Base-by-base conservation (phyloP, 139 green algal genomes). In the Picochlorum sp. region DNA sequence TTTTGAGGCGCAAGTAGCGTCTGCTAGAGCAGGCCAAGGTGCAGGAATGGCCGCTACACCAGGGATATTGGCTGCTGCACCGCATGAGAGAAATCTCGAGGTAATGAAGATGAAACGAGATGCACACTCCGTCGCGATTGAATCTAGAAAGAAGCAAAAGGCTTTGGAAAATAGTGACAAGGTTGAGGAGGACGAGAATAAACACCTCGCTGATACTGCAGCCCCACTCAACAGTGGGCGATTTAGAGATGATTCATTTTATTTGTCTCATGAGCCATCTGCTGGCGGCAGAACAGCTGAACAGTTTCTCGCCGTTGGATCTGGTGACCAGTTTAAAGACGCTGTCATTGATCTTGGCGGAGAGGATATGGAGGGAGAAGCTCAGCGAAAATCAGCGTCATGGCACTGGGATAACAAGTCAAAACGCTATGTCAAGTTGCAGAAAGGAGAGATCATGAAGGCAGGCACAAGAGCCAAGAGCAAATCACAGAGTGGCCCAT, bases 351-450 rank as follows among this genome's bases (percentile, higher is more conserved):
- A 95, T 69, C 44, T 95, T 16, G 81, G 70, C 3, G 86, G 68
- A 4, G 88, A 95, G 67, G 88, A 95, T 34, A 51, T 47, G 73
- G 57, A 67, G 73, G 24, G 10, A 20, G 41, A 20, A 23, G 59
- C 28, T 54, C 7, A 49, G 41, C 21, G 13, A n/a, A 26, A 38
- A 37, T 65, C 31, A 11, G 67, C 79, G 44, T 58, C 66, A n/a
- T 88, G 64, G 66, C 78, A 91, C 47, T 95, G 86, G 87, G 87
- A 95, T 81, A 90, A 87, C 66, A 69, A 75, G 14, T 68, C 79
- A 50, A 78, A 80, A 65, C 74, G 75, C 51, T 92, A 92, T 45
- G 82, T 95, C 16, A 79, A 86, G 71, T 71, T 90, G 50, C 67
- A 73, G 78, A 66, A 75, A 45, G 61, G 71, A 14, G 77, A 84